Base-by-base conservation (phyloP, 441 rosid species). In the Sinapis alba region DNA sequence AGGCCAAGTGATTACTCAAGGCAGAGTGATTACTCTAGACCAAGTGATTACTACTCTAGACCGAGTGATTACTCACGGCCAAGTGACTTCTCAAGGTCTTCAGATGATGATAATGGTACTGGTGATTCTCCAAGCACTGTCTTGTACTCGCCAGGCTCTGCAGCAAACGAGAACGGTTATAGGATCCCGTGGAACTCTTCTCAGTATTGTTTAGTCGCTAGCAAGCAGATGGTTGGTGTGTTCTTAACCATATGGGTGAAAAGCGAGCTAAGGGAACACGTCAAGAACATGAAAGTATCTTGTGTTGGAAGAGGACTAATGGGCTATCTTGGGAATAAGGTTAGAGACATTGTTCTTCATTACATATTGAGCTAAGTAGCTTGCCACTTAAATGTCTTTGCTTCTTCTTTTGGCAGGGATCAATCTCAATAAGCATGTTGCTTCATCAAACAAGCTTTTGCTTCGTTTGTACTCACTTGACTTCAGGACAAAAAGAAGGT, bases 251-350 rank as follows among this genome's bases (percentile, higher is more conserved):
- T 93, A 32, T 96, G 98, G 99, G 97, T 93, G 57, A 90, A 90
- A 81, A 84, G 92, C 19, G 97, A 96, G 72, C 76, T 96, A 58
- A 84, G 92, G 69, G 99, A 93, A 75, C 76, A 86, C 34, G 92
- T 96, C 68, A 82, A 82, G 72, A 90, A 93, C 84, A 82, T 96
- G 96, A 96, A 96, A 81, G 98, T 93, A 57, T 96, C 98, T 27
- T 90, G 98, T 74, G 93, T 96, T 70, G 99, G 99, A 26, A 86
- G 98, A 86, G 98, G 99, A 72, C 58, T 95, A 72, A 95, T 95
- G 98, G 99, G 98, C 62, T 95, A 96, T 76, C 97, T 96, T 0
- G 97, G 98, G 66, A 96, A 96, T 82, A 96, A 96, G 99, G 99
- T 93, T 79, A 57, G 30, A 59, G 26, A 21, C 27, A n/a, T n/a